Conservation (phyloP, 148 eudicot species). For the Chenopodium quinoa region DNA sequence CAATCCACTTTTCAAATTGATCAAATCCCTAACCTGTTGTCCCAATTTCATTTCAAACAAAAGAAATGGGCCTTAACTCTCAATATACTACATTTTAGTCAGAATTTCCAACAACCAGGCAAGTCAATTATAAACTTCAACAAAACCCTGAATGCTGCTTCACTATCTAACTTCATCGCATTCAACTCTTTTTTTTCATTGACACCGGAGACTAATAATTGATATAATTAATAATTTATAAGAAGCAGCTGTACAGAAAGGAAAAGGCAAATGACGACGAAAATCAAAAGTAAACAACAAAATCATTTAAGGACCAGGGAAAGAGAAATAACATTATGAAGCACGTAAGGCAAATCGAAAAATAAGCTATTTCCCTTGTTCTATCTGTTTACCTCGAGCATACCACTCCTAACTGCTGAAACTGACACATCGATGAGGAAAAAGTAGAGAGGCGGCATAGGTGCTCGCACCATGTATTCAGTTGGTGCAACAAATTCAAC, state of each 20-base stretch:
- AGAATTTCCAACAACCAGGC: not conserved
- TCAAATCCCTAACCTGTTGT: not conserved
- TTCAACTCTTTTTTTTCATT: not conserved
- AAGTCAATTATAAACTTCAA: not conserved
- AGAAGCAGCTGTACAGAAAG: not conserved
- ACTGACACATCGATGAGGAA: slow-evolving; percentile 95
- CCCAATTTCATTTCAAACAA: not conserved
- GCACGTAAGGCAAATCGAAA: not conserved
- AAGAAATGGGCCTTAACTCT: not conserved
- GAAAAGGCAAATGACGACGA: not conserved
- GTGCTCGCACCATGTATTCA: slow-evolving; percentile 99
- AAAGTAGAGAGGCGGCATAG: slow-evolving; percentile 94
- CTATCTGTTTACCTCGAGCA: slow-evolving; percentile 82
- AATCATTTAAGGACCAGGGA: not conserved
- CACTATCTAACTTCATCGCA: not conserved
- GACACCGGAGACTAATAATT: not conserved
- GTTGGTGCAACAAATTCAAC: slow-evolving; percentile 97
- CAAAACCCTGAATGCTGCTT: not conserved
- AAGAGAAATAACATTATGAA: not conserved
- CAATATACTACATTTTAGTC: too few relatives aligned
- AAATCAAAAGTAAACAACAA: not conserved
- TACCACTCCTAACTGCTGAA: slow-evolving; percentile 91
- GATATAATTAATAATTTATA: not conserved
- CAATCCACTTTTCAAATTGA: not conserved
- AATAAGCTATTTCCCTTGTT: not conserved